Evolutionary conservation across 2,329 filamentous ascomycete genomes (phyloP), one percentile per base, ranked within the genome.

Genomic region (Penicillium sp.): DNA sequence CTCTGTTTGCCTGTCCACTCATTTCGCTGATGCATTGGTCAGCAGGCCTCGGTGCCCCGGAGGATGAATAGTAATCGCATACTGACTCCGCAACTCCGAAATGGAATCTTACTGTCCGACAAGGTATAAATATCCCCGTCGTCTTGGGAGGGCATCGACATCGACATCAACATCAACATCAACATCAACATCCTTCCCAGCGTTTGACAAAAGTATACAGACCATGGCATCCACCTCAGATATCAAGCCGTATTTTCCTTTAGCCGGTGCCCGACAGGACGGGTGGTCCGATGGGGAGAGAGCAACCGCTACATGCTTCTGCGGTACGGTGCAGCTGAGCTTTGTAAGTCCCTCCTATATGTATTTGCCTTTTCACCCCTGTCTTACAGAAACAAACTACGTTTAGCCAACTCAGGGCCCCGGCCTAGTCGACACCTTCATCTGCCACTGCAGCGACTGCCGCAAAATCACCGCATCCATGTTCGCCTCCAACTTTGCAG

Each of bases 381-480:
- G 2, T 26, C 26, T 26, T 26, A 26, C 26, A 26, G 30, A 15
- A n/a, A 15, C n/a, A 2, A 1, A 50, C 30, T 1, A 35, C 26
- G 4, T 21, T 13, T 21, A 56, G 54, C 54, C 54, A 48, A 56
- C 54, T 11, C n/a, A 38, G 7, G 6, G 5, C 30, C 56, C 56
- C 5, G 56, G 56, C n/a, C 44, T 88, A 0, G 64, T 84, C 19
- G 73, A 76, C 62, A 82, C 78, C 5, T 88, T 88, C 68, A 67
- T 88, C 66, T 89, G 86, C 75, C 79, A 89, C 76, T 89, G 86
- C 71, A 71, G 75, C 38, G 86, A 89, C 74, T 89, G 86, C 73
- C 85, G 79, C 68, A 89, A 89, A 67, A 79, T 89, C 63, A 88
- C 85, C 0, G 85, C 86, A 0, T 86, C 85, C 0, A 86, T 88